Percentiles rank a stretch among this genome's conserved stretches.
Conservation (phyloP, 345 rosid species). For the Ceriops tagal region DNA sequence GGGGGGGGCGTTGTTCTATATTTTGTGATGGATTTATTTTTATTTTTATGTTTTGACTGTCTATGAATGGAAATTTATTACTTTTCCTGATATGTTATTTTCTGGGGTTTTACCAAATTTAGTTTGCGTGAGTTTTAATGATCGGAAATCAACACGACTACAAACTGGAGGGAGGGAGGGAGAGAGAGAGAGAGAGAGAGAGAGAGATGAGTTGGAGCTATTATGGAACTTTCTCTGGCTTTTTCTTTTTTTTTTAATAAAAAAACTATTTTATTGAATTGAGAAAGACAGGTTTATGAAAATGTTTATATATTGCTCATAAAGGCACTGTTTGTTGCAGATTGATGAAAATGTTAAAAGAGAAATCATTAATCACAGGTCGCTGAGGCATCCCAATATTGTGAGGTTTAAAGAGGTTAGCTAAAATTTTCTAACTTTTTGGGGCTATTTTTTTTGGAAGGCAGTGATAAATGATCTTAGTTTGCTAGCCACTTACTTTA, state of each 20-base stretch:
- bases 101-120: too few relatives aligned
- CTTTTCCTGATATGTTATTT: too few relatives aligned
- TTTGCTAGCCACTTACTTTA: not conserved
- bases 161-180: too few relatives aligned
- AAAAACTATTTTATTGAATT: not conserved
- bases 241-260: not conserved
- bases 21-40: not conserved
- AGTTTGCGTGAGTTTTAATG: too few relatives aligned
- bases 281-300: too few relatives aligned
- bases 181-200: too few relatives aligned
- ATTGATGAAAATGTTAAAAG: conserved; percentile 37
- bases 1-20: not conserved
- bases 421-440: not conserved
- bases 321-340: not conserved
- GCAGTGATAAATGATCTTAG: not conserved
- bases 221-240: not conserved
- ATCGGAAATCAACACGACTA: too few relatives aligned
- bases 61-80: too few relatives aligned
- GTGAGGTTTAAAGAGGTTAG: conserved; percentile 37
- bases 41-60: not conserved
- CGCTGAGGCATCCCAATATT: conserved; percentile 32
- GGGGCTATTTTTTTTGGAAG: not conserved
- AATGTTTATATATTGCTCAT: not conserved
- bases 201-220: not conserved
- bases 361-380: conserved; percentile 34